phyloP scores from a whole-genome alignment of 1,284 basidiomycete species.

The Irpex lacteus region DNA sequence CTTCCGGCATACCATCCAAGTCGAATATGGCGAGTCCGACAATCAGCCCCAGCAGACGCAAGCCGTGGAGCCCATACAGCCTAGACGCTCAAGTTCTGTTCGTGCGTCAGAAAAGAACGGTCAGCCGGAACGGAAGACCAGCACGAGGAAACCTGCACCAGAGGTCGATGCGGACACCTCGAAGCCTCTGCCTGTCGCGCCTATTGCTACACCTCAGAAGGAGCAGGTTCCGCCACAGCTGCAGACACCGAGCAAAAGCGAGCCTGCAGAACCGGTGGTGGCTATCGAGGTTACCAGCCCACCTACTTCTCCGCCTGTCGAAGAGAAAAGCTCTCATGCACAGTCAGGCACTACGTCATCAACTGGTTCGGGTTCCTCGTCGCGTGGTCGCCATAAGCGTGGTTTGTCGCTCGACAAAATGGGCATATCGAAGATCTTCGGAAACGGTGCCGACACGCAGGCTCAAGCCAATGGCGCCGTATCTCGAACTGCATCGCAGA shows the following conservation, averaged over 20 bases:
- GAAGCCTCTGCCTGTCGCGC: conserved; percentile 23
- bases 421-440: conserved; percentile 65
- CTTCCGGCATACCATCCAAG: conserved; percentile 86
- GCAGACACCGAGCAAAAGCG: conserved; percentile 5
- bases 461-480: conserved; percentile 24
- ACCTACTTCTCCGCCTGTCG: conserved; percentile 36
- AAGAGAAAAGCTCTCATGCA: conserved; percentile 31
- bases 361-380: conserved; percentile 36
- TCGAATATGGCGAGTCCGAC: conserved; percentile 43
- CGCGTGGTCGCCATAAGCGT: conserved; percentile 46
- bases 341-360: conserved; percentile 21
- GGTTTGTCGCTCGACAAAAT: conserved; percentile 75
- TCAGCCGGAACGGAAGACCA: conserved; percentile 7
- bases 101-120: conserved; percentile 13
- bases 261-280: conserved; percentile 33
- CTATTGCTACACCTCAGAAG: conserved; percentile 11
- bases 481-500: conserved; percentile 42
- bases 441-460: conserved; percentile 21
- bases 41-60: conserved; percentile 25
- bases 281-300: conserved; percentile 50
- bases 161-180: background rate
- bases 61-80: conserved; percentile 19
- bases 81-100: conserved; percentile 28
- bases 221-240: conserved; percentile 8
- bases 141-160: conserved; percentile 1